phyloP scores from a whole-genome alignment of 257 asterid genomes.

The Dorcoceras hygrometricum region DNA sequence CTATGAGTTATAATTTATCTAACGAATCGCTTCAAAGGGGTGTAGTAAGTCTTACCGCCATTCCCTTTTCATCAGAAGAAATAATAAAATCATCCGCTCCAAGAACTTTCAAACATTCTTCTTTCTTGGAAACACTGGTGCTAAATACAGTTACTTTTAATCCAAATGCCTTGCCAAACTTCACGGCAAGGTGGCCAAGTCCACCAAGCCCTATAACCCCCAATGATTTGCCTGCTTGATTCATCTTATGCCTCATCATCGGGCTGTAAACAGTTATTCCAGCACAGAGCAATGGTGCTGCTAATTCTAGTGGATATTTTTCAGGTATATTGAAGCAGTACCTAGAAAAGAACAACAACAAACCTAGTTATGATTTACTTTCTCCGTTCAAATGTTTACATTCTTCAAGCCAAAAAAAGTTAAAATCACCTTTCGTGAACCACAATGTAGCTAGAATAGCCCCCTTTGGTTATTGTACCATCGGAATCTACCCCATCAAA shows the following conservation, averaged over 20 bases:
- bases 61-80: slow-evolving; percentile 73
- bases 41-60: slow-evolving; percentile 40
- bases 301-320: slow-evolving; percentile 58
- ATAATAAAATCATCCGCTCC: slow-evolving; percentile 81
- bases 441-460: slow-evolving; percentile 72
- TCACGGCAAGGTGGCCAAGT: slow-evolving; percentile 93
- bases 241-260: slow-evolving; percentile 79
- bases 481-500: slow-evolving; percentile 72
- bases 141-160: slow-evolving; percentile 84
- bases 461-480: slow-evolving; percentile 92
- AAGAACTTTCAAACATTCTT: slow-evolving; percentile 64
- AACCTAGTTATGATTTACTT: not conserved
- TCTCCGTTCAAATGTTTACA: not conserved
- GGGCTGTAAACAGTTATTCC: slow-evolving; percentile 92
- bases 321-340: slow-evolving; percentile 77
- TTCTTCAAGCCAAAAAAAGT: not conserved
- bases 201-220: slow-evolving; percentile 96
- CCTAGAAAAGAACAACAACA: slow-evolving; percentile 34
- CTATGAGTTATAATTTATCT: not conserved
- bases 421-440: slow-evolving; percentile 61
- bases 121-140: slow-evolving; percentile 73
- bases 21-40: slow-evolving; percentile 7
- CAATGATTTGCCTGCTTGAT: slow-evolving; percentile 78
- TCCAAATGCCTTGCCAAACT: slow-evolving; percentile 94
- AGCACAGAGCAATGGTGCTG: slow-evolving; percentile 94